These are phyloP conservation scores for Auxenochlorella pyrenoidosa DNA, from an alignment of 139 green algal genomes.

Conservation along the genomic window DNA sequence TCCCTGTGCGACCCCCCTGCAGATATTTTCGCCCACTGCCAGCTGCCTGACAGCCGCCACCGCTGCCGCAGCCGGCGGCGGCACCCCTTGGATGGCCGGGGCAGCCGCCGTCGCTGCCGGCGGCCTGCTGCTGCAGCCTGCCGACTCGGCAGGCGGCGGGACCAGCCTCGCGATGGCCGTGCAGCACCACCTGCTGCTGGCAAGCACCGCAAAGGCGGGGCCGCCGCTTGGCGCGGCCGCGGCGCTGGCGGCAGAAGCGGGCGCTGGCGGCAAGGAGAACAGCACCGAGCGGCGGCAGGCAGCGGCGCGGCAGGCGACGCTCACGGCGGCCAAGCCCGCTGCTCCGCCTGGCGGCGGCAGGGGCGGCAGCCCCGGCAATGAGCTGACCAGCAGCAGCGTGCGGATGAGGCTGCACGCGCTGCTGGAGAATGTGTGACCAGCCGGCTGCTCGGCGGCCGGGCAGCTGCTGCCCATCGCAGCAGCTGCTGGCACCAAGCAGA, in stretches of 20 bases:
- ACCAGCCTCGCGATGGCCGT: constrained; percentile 8
- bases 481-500: no score
- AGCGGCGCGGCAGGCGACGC: constrained; percentile 6
- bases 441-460: no score
- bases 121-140: neutral
- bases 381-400: constrained; percentile 45
- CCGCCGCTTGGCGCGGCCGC: neutral
- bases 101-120: no score
- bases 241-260: neutral
- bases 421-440: constrained; percentile 37
- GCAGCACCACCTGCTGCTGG: constrained; percentile 31
- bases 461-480: no score
- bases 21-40: neutral
- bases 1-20: neutral
- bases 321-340: constrained; percentile 1
- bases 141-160: neutral
- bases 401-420: constrained; percentile 43
- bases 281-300: neutral
- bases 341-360: neutral
- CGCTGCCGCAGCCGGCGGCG: neutral
- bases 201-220: constrained; percentile 14
- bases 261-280: neutral
- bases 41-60: neutral
- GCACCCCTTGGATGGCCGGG: neutral
- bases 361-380: neutral